Base-by-base conservation (phyloP, 1,139 yeast species). In the Debaryomyces fabryi region DNA sequence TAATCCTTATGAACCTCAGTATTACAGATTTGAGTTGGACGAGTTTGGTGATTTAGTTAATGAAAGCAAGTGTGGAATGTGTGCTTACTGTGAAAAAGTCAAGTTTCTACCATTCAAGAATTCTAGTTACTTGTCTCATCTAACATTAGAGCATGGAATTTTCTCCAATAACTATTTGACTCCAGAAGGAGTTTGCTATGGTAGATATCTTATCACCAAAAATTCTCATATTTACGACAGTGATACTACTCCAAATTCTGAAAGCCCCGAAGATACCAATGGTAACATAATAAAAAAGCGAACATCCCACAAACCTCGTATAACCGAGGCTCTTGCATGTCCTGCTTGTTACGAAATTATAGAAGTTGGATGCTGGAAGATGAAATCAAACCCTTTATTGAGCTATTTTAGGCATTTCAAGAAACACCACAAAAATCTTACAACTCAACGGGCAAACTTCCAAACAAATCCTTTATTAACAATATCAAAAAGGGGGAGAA, bases 141-240 rank as follows among this genome's bases (percentile, higher is more conserved):
- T 69, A 51, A 66, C 72, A 3, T 59, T 69, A 44, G 71, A 66
- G 51, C 74, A 69, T 56, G 74, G 74, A 1, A 59, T 69, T 6
- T 67, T 61, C 44, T 66, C 74, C 40, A 67, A 64, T 48, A 67
- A 68, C 35, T 64, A 54, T 42, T 53, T 68, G 21, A 60, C 62
- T 5, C 69, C 69, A 0, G 67, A 64, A 29, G 54, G 55, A 2
- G 38, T 54, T 10, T 52, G 49, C 29, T 48, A 52, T 35, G 57
- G 57, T 3, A 43, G 27, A n/a, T 54, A 54, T 30, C 34, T 40
- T n/a, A 27, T 51, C 6, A 37, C 49, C 8, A 53, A 52, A 38
- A 44, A 24, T 32, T 13, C 37, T 12, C 18, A 32, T 15, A 18
- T 15, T n/a, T 32, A 24, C 13, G 40, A 27, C 12, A 44, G 43